Conservation (phyloP, 108 stramenopile genomes). For the Discostella pseudostelligera region DNA sequence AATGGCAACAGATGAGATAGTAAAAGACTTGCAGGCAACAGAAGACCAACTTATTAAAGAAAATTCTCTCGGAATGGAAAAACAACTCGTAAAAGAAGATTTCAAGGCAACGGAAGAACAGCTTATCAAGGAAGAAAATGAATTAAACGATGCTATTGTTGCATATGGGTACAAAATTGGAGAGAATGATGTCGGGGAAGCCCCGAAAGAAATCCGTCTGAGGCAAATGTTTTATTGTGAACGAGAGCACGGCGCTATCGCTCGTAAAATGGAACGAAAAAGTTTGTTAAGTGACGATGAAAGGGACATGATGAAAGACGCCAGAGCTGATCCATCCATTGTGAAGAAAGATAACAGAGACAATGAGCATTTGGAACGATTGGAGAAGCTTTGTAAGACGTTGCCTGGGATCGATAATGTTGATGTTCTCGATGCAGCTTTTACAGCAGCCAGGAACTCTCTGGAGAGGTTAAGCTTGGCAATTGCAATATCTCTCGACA, state of each 20-base stretch:
- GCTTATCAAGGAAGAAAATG: slow-evolving; percentile 23
- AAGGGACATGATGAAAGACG: slow-evolving; percentile 20
- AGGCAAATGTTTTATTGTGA: slow-evolving; percentile 51
- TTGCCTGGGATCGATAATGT: slow-evolving; percentile 34
- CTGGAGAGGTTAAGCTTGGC: slow-evolving; percentile 25
- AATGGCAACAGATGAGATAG: slow-evolving; percentile 27
- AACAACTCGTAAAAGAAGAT: slow-evolving; percentile 22
- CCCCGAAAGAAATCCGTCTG: slow-evolving; percentile 22
- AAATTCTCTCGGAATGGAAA: slow-evolving; percentile 21
- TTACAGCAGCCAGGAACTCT: too few relatives aligned
- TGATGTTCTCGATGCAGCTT: too few relatives aligned
- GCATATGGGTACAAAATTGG: slow-evolving; percentile 28
- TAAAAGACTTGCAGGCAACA: slow-evolving; percentile 20
- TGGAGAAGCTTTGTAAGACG: slow-evolving; percentile 9
- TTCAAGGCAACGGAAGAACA: slow-evolving; percentile 25
- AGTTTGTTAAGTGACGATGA: slow-evolving; percentile 13
- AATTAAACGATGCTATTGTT: slow-evolving; percentile 35
- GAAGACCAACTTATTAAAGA: slow-evolving; percentile 18
- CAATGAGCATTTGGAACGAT: slow-evolving; percentile 9
- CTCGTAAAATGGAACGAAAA: slow-evolving; percentile 19
- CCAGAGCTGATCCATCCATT: slow-evolving; percentile 19
- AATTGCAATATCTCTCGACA: slow-evolving; percentile 34
- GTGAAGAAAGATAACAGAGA: slow-evolving; percentile 7
- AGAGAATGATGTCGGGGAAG: slow-evolving; percentile 17
- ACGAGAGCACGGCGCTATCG: slow-evolving; percentile 34